Evolutionary conservation across 352 stramenopile species (phyloP).

Genomic region (Albugo laibachii): DNA sequence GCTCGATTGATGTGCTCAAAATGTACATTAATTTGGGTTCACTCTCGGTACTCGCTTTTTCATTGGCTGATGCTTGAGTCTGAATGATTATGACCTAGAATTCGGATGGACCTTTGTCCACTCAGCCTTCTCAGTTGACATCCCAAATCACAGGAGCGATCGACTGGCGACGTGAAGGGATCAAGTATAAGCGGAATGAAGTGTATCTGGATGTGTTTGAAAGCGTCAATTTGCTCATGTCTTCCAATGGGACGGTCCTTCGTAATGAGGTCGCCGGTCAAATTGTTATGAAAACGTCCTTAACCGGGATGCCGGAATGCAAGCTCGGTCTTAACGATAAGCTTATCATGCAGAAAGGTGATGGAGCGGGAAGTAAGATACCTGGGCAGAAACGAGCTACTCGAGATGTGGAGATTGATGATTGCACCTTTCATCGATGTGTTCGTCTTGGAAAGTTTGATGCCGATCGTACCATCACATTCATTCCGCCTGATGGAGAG

Average conservation of each 20-base stretch:
- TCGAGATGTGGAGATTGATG: conserved; percentile 85
- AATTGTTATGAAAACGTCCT: conserved; percentile 95
- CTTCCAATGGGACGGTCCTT: conserved; percentile 82
- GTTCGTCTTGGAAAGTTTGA: conserved; percentile 97
- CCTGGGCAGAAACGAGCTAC: conserved; percentile 48
- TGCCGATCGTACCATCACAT: conserved; percentile 91
- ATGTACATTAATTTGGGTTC: conserved; percentile 96
- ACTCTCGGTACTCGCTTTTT: conserved; percentile 17
- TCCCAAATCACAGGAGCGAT: conserved; percentile 79
- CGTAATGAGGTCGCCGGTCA: conserved; percentile 91
- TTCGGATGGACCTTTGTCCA: conserved; percentile 80
- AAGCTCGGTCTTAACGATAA: conserved; percentile 98
- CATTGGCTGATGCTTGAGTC: not conserved
- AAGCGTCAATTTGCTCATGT: conserved; percentile 94
- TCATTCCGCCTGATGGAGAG: conserved; percentile 96
- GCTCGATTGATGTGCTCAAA: conserved; percentile 92
- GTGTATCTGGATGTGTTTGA: conserved; percentile 97
- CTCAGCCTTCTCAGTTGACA: conserved; percentile 70
- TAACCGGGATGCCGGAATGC: conserved; percentile 97
- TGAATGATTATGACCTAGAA: conserved; percentile 24
- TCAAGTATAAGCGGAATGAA: conserved; percentile 97
- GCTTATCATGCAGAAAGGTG: conserved; percentile 93
- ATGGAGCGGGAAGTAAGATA: conserved; percentile 24
- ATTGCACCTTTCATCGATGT: conserved; percentile 97
- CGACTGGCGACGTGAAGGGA: conserved; percentile 86